phyloP scores from a whole-genome alignment of 768 basidiomycete genomes.

The Zangia roseola region DNA sequence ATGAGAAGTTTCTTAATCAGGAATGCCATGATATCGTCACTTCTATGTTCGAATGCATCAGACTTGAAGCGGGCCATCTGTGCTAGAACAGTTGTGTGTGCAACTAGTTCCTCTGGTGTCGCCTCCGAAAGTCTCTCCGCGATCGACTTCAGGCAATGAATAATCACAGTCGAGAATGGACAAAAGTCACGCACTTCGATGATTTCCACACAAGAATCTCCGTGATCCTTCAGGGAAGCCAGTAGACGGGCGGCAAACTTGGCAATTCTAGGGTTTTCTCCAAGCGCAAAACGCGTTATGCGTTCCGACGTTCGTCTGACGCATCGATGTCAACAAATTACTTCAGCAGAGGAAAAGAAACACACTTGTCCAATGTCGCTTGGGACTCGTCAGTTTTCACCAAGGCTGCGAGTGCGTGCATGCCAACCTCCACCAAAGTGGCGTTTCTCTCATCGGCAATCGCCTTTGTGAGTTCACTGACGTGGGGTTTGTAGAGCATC shows the following conservation, averaged over 20 bases:
- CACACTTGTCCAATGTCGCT: conserved; percentile 66
- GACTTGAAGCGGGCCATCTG: conserved; percentile 71
- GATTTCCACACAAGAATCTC: conserved; percentile 49
- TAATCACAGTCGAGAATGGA: not conserved
- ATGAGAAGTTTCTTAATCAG: conserved; percentile 70
- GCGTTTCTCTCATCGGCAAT: conserved; percentile 63
- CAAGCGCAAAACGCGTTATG: conserved; percentile 55
- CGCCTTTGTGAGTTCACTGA: conserved; percentile 72
- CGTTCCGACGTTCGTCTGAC: conserved; percentile 67
- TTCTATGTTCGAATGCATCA: conserved; percentile 74
- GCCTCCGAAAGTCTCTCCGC: conserved; percentile 48
- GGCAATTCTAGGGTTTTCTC: conserved; percentile 62
- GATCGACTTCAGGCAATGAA: conserved; percentile 48
- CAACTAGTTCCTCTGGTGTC: conserved; percentile 52
- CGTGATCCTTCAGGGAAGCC: conserved; percentile 53
- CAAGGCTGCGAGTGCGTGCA: conserved; percentile 77
- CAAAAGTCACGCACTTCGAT: conserved; percentile 57
- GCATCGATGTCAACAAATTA: not conserved
- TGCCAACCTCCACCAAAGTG: conserved; percentile 56
- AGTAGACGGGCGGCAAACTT: conserved; percentile 85
- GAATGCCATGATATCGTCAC: conserved; percentile 71
- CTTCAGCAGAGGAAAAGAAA: conserved; percentile 10
- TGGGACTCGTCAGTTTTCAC: conserved; percentile 57
- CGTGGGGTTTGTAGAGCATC: conserved; percentile 67
- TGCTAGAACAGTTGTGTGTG: conserved; percentile 68